These are phyloP conservation scores for Claviceps sp. DNA, from an alignment of 2,329 filamentous ascomycete species.

Conservation along the genomic window DNA sequence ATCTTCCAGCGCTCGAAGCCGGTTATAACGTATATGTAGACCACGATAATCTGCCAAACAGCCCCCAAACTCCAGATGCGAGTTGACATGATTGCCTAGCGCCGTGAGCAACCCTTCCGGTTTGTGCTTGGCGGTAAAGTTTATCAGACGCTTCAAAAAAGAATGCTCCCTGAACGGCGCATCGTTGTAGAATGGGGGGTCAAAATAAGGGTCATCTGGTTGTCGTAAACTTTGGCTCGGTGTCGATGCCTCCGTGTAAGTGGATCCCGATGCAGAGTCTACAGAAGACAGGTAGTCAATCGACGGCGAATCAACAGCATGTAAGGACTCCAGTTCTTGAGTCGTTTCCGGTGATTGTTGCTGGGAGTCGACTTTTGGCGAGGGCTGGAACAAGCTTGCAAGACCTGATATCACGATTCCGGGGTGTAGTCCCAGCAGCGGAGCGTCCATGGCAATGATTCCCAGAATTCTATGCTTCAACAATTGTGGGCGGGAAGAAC, in stretches of 20 bases:
- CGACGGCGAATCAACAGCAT: constrained; percentile 5
- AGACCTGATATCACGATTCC: constrained; percentile 75
- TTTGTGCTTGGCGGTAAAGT: constrained; percentile 73
- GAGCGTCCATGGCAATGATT: constrained; percentile 70
- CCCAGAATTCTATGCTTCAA: constrained; percentile 69
- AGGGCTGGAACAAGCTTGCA: constrained; percentile 56
- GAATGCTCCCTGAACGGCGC: constrained; percentile 53
- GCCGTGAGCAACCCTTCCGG: constrained; percentile 55
- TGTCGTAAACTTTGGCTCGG: constrained; percentile 5
- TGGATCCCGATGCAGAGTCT: constrained; percentile 4
- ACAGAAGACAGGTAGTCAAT: constrained; percentile 9
- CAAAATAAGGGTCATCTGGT: constrained; percentile 50
- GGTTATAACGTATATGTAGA: constrained; percentile 56
- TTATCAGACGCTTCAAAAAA: constrained; percentile 52
- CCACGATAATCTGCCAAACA: constrained; percentile 65
- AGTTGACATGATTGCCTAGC: constrained; percentile 59
- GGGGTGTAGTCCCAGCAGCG: constrained; percentile 79
- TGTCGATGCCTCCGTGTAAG: neutral
- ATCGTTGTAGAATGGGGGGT: constrained; percentile 66
- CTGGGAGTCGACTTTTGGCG: constrained; percentile 14
- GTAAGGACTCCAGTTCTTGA: neutral
- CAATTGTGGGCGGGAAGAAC: constrained; percentile 21
- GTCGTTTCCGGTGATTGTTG: neutral
- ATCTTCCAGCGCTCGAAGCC: constrained; percentile 58
- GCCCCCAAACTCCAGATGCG: constrained; percentile 72